phyloP scores from a whole-genome alignment of 192 early-diverging fungal genomes.

The Linnemannia elongata region DNA sequence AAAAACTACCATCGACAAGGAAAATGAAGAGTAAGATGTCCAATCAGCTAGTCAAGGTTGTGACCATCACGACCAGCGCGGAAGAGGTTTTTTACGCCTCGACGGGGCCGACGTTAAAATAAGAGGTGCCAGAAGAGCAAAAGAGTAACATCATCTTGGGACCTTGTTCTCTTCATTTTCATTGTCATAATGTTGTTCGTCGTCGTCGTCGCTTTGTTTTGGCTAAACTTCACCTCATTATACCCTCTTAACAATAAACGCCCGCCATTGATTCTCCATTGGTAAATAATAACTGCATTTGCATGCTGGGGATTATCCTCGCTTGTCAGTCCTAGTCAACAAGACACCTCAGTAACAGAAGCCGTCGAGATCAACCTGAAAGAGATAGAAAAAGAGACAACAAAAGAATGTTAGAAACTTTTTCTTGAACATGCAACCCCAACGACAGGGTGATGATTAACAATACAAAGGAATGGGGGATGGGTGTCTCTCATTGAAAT shows the following conservation, averaged over 20 bases:
- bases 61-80: slow-evolving; percentile 50
- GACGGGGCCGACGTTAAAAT: slow-evolving; percentile 53
- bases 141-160: slow-evolving; percentile 50
- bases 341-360: neutral
- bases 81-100: slow-evolving; percentile 45
- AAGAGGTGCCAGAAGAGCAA: slow-evolving; percentile 58
- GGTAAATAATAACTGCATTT: neutral
- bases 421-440: neutral
- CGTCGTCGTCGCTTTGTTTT: neutral
- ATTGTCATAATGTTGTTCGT: neutral
- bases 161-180: neutral
- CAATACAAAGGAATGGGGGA: neutral
- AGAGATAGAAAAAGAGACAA: neutral
- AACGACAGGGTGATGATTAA: neutral
- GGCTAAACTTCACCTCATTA: neutral
- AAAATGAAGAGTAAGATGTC: neutral
- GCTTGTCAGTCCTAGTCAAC: neutral
- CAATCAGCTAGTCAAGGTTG: slow-evolving; percentile 56
- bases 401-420: neutral
- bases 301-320: neutral
- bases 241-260: neutral
- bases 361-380: neutral
- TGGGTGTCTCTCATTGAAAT: neutral
- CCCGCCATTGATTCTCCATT: neutral
- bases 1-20: neutral